Conservation (phyloP, 768 basidiomycete genomes). For the Tulasnella sp. region DNA sequence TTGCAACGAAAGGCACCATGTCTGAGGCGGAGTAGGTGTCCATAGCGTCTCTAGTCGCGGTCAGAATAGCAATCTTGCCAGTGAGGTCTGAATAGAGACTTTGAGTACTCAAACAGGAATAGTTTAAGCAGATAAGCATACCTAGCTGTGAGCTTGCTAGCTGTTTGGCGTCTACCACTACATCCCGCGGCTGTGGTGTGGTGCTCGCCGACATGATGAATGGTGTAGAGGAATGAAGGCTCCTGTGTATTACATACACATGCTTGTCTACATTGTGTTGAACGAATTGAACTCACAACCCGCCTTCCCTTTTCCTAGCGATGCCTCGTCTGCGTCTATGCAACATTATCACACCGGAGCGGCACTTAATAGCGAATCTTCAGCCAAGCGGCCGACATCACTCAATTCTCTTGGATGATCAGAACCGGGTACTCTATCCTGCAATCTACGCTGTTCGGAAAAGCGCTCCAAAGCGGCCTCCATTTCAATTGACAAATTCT, state of each 20-base stretch:
- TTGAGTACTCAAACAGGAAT: background rate
- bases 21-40: constrained; percentile 71
- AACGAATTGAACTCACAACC: background rate
- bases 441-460: constrained; percentile 42
- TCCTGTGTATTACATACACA: background rate
- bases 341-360: too few relatives aligned
- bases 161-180: constrained; percentile 6
- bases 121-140: background rate
- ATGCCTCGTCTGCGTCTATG: too few relatives aligned
- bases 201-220: background rate
- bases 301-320: too few relatives aligned
- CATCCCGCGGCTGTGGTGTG: constrained; percentile 5
- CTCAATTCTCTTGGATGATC: constrained; percentile 50
- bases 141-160: constrained; percentile 8
- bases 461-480: constrained; percentile 26
- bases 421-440: constrained; percentile 45
- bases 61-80: constrained; percentile 56
- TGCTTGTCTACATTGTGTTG: background rate
- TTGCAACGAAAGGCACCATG: constrained; percentile 53
- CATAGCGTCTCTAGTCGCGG: constrained; percentile 70
- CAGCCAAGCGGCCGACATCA: constrained; percentile 20
- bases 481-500: background rate
- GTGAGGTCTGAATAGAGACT: constrained; percentile 20
- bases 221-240: background rate
- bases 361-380: background rate